phyloP scores from a whole-genome alignment of 495 filamentous ascomycete species.

The Bryoglossum gracile region DNA sequence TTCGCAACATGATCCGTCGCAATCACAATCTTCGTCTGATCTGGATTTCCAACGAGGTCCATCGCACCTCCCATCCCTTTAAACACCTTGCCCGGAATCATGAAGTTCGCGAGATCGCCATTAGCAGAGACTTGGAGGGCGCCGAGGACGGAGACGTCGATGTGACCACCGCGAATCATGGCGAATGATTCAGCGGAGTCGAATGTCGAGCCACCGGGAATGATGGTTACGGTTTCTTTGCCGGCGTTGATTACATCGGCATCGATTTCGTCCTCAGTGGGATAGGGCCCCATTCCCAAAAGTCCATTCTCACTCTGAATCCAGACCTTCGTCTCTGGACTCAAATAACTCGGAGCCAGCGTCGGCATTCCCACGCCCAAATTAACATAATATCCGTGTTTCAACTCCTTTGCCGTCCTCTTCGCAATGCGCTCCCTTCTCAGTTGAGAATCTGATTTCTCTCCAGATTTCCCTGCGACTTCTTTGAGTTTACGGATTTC shows the following conservation, averaged over 20 bases:
- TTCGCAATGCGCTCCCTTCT: slow-evolving; percentile 51
- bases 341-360: slow-evolving; percentile 48
- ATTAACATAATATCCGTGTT: slow-evolving; percentile 60
- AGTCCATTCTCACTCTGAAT: slow-evolving; percentile 94
- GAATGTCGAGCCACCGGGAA: slow-evolving; percentile 71
- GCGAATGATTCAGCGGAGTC: slow-evolving; percentile 87
- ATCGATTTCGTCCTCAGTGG: slow-evolving; percentile 64
- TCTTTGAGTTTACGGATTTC: slow-evolving; percentile 47
- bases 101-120: slow-evolving; percentile 90
- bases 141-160: slow-evolving; percentile 84
- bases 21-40: slow-evolving; percentile 83
- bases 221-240: slow-evolving; percentile 87
- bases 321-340: slow-evolving; percentile 55
- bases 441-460: slow-evolving; percentile 29
- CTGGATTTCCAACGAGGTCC: slow-evolving; percentile 85
- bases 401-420: slow-evolving; percentile 54
- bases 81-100: slow-evolving; percentile 85
- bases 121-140: slow-evolving; percentile 82
- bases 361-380: slow-evolving; percentile 59
- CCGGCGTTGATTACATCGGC: slow-evolving; percentile 88
- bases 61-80: slow-evolving; percentile 95
- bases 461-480: slow-evolving; percentile 20
- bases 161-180: slow-evolving; percentile 85
- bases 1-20: slow-evolving; percentile 94
- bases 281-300: slow-evolving; percentile 67